Conservation (phyloP, 257 asterid species). For the Gardenia jasminoides region DNA sequence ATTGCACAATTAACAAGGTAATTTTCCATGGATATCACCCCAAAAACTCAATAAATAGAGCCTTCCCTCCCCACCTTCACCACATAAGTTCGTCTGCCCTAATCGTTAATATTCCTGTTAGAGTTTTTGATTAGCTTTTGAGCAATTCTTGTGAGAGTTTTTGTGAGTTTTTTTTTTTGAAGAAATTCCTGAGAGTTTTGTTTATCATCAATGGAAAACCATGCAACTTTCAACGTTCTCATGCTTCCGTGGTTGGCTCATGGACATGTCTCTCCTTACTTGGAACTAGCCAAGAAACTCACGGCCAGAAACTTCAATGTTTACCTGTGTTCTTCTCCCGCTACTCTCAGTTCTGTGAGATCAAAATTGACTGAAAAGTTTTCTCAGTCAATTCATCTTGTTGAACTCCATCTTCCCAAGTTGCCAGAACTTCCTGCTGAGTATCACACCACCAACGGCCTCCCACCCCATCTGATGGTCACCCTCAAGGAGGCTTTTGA, state of each 20-base stretch:
- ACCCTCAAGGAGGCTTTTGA: neutral
- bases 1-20: neutral
- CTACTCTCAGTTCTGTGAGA: neutral
- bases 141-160: neutral
- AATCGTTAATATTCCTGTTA: no score
- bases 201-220: conserved; percentile 7
- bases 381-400: conserved; percentile 6
- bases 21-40: neutral
- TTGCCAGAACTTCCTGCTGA: conserved; percentile 4
- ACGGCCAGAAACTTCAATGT: neutral
- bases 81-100: no score
- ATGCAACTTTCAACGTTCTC: neutral
- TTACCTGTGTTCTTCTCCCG: neutral
- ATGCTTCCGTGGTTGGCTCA: conserved; percentile 20
- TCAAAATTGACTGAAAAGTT: conserved; percentile 5
- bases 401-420: conserved; percentile 15
- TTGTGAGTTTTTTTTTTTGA: neutral
- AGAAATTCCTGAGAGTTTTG: neutral
- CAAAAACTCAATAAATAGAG: conserved; percentile 1
- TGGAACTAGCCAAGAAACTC: conserved; percentile 21
- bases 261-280: conserved; percentile 21
- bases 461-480: conserved; percentile 13
- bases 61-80: neutral
- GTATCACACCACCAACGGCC: conserved; percentile 21
- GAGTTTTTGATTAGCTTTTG: neutral